Evolutionary conservation across 768 basidiomycete species (phyloP), one percentile per base, ranked within the genome.

Genomic region (Dioszegia hungarica): DNA sequence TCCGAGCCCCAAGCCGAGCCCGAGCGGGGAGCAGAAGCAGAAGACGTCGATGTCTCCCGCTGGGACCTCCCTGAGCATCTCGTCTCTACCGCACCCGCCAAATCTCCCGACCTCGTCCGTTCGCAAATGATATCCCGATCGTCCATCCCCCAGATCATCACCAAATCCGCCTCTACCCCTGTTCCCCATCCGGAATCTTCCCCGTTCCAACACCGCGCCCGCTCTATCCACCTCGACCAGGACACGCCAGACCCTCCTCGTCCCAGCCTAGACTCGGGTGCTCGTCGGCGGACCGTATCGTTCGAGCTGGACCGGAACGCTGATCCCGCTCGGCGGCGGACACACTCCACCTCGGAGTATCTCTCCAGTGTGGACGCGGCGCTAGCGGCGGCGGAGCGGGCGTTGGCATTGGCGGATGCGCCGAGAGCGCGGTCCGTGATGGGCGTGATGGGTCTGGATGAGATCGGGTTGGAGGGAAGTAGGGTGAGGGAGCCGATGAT

Each of bases 61-160:
- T 70, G 68, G 68, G 68, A 54, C 29, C 28, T 67, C 19, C 68
- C 68, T 28, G 51, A 55, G 0, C 66, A 70, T 45, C 56, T 67
- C 12, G 44, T 67, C 24, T 52, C 55, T 46, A 29, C 22, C 39
- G 38, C n/a, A 19, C 10, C 29, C 12, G 25, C 25, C 33, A 4
- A 31, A n/a, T 17, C 25, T 10, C 17, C 57, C 24, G 51, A 36
- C 29, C 3, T 25, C 19, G 20, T 31, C 15, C 27, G 14, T 15
- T 45, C 50, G 8, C 5, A 1, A 20, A 27, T 19, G 14, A 40
- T 22, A 8, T 25, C 38, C 9, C 39, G 48, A 41, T 43, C 34
- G 6, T 39, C 46, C 20, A 28, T 28, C 11, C 15, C 5, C 25
- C 22, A 14, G 10, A 31, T 45, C 37, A 15, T 14, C 4, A 40